Percentiles rank a stretch among this genome's conserved stretches.
Evolutionary conservation across 805 yeast species (phyloP).

Genomic region (Kuraishia capsulata): DNA sequence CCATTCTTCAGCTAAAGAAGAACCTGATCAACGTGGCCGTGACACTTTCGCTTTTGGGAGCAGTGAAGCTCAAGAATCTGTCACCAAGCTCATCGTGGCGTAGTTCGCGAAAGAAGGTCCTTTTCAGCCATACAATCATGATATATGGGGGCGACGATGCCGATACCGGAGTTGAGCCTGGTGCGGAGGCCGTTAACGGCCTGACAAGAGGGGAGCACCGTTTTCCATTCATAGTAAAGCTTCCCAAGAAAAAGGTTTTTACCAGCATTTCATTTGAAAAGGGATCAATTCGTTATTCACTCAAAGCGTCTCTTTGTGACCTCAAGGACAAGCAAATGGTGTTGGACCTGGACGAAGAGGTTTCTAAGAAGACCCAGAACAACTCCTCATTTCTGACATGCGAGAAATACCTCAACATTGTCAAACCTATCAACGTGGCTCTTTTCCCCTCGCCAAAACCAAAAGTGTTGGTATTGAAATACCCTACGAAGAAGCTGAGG

Average conservation of each 20-base stretch:
- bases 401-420: slow-evolving; percentile 49
- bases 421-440: slow-evolving; percentile 70
- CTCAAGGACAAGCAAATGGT: not conserved
- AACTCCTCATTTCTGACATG: slow-evolving; percentile 29
- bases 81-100: slow-evolving; percentile 44
- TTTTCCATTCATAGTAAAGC: slow-evolving; percentile 75
- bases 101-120: slow-evolving; percentile 33
- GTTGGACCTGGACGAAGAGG: not conserved
- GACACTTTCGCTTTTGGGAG: slow-evolving; percentile 46
- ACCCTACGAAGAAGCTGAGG: slow-evolving; percentile 29
- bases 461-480: slow-evolving; percentile 52
- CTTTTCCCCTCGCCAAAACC: slow-evolving; percentile 58
- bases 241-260: slow-evolving; percentile 66
- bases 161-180: slow-evolving; percentile 6
- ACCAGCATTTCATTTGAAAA: slow-evolving; percentile 77
- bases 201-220: slow-evolving; percentile 78
- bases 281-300: slow-evolving; percentile 66
- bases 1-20: slow-evolving; percentile 44
- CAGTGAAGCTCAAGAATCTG: slow-evolving; percentile 40
- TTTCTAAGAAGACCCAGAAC: slow-evolving; percentile 5
- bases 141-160: slow-evolving; percentile 39
- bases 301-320: slow-evolving; percentile 38
- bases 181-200: slow-evolving; percentile 25
- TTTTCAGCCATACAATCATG: slow-evolving; percentile 51
- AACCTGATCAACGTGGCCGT: slow-evolving; percentile 46